phyloP scores from a whole-genome alignment of 225 moss, liverwort and hornwort species.

The Antitrichia curtipendula region DNA sequence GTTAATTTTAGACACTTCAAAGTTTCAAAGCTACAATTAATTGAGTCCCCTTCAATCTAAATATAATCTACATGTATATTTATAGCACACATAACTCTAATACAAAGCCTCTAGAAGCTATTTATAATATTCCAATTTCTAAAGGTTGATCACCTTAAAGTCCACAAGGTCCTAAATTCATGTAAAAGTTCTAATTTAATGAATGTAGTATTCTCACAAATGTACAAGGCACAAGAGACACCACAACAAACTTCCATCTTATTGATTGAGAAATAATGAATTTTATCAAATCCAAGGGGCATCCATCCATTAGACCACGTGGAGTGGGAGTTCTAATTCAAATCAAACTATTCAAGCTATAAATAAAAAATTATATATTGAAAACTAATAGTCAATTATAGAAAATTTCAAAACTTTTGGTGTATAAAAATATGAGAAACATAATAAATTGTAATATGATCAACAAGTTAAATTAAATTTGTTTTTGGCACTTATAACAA shows the following conservation, averaged over 20 bases:
- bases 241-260: background rate
- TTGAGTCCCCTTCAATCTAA: background rate
- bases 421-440: background rate
- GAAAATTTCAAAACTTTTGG: background rate
- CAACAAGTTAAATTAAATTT: background rate
- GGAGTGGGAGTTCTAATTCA: fast-evolving
- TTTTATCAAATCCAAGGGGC: background rate
- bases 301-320: background rate
- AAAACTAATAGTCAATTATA: background rate
- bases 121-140: too few species aligned
- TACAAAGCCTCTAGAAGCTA: background rate
- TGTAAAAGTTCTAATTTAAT: background rate
- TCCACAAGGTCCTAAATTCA: background rate
- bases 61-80: background rate
- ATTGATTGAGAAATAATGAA: background rate
- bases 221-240: background rate
- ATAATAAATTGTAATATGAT: background rate
- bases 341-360: background rate
- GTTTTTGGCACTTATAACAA: background rate
- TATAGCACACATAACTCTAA: fast-evolving
- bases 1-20: too few species aligned
- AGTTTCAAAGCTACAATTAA: fast-evolving
- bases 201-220: fast-evolving
- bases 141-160: background rate
- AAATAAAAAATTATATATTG: background rate